These are phyloP conservation scores for Spergularia marina DNA, from an alignment of 148 eudicot species.

Conservation along the genomic window DNA sequence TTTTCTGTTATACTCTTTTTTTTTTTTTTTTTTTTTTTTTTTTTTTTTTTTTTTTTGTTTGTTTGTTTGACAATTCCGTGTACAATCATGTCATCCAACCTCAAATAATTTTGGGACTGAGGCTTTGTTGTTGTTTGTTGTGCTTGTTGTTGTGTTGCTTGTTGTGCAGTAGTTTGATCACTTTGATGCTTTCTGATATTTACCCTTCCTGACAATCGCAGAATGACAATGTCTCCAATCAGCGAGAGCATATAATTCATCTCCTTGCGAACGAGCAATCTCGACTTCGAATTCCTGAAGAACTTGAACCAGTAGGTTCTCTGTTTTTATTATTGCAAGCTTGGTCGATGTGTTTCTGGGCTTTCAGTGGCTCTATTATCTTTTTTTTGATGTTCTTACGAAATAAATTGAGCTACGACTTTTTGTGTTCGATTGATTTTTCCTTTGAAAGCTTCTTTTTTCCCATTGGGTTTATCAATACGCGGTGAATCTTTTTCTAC, in stretches of 20 bases:
- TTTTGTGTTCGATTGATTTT: no score
- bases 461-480: no score
- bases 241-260: slow-evolving; percentile 89
- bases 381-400: neutral
- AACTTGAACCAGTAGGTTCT: slow-evolving; percentile 69
- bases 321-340: slow-evolving; percentile 13
- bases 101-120: no score
- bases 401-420: neutral
- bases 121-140: neutral
- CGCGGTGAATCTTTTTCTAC: no score
- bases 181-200: slow-evolving; percentile 7
- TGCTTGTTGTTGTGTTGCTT: neutral
- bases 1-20: no score
- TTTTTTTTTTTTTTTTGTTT: no score
- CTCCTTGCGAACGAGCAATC: slow-evolving; percentile 95
- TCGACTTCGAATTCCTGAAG: slow-evolving; percentile 79
- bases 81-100: no score
- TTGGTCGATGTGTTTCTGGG: neutral
- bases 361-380: neutral
- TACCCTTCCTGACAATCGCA: slow-evolving; percentile 32
- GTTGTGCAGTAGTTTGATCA: neutral
- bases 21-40: no score
- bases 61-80: no score
- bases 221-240: slow-evolving; percentile 92
- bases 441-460: no score